Evolutionary conservation across 176 grass and related monocot species (phyloP).

Genomic region (Themeda triandra): DNA sequence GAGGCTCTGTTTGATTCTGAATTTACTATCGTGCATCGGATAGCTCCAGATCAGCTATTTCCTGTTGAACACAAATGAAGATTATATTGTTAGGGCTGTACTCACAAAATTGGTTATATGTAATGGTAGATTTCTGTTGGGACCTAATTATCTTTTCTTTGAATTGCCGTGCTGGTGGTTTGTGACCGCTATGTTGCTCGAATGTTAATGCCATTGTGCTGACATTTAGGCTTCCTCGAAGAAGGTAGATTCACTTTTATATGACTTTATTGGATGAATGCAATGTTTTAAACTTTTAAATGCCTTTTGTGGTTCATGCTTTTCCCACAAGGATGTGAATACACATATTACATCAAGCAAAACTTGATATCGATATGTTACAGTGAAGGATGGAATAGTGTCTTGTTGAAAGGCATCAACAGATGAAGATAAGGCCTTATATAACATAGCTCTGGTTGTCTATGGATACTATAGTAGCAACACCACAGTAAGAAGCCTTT

Average conservation of each 20-base stretch:
- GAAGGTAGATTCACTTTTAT: not conserved
- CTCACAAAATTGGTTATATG: slow-evolving; percentile 1
- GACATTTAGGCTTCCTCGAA: not conserved
- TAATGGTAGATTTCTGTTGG: not conserved
- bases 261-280: not conserved
- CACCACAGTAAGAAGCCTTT: too few species aligned
- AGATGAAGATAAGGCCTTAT: too few species aligned
- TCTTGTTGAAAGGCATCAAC: too few species aligned
- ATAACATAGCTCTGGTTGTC: too few species aligned
- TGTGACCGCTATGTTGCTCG: not conserved
- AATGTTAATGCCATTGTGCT: not conserved
- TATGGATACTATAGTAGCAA: too few species aligned
- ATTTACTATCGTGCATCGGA: not conserved
- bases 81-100: not conserved
- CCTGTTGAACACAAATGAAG: not conserved
- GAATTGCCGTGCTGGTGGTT: not conserved
- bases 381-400: too few species aligned
- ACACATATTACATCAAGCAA: not conserved
- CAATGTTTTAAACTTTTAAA: not conserved
- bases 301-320: not conserved
- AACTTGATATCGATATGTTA: too few species aligned
- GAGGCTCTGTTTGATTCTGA: not conserved
- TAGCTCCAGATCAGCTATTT: not conserved
- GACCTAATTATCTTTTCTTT: not conserved
- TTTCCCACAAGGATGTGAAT: not conserved